A percentile compares a stretch with the other conserved stretches of the same genome.
phyloP scores from a whole-genome alignment of 306 rosid species.

The Calophaca sinica region DNA sequence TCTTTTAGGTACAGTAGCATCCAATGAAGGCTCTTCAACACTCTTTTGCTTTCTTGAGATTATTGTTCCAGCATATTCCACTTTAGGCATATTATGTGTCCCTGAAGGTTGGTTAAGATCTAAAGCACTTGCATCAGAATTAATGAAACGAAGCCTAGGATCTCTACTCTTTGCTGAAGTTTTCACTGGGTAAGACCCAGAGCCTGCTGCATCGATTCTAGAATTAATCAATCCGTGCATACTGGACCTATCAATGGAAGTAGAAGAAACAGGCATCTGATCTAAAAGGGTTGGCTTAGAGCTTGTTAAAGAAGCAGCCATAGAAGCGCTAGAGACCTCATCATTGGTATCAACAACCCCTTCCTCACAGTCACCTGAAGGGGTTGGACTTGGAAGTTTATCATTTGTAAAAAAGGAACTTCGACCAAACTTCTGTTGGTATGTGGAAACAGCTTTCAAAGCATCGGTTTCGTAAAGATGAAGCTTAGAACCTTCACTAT shows the following conservation, averaged over 20 bases:
- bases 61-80: constrained; percentile 55
- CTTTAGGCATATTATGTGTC: constrained; percentile 59
- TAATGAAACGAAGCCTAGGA: constrained; percentile 85
- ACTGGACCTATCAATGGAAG: constrained; percentile 49
- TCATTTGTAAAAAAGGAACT: constrained; percentile 70
- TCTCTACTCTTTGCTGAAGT: constrained; percentile 80
- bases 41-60: constrained; percentile 78
- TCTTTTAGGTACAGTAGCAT: constrained; percentile 67
- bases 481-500: constrained; percentile 56
- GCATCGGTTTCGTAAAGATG: constrained; percentile 90
- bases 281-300: constrained; percentile 49
- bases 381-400: constrained; percentile 97
- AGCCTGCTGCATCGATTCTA: constrained; percentile 53
- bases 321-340: constrained; percentile 78
- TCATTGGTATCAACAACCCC: constrained; percentile 62
- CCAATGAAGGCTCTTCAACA: constrained; percentile 61
- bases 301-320: constrained; percentile 47
- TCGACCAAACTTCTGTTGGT: constrained; percentile 93
- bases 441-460: constrained; percentile 81
- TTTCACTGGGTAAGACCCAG: constrained; percentile 59
- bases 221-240: constrained; percentile 52
- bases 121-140: constrained; percentile 61
- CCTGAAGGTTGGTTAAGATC: constrained; percentile 62
- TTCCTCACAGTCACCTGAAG: constrained; percentile 74
- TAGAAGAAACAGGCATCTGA: constrained; percentile 53